Percentiles rank a stretch among this genome's conserved stretches.
These are phyloP conservation scores for Gossypium trilobum DNA, from an alignment of 441 rosid species.

Conservation along the genomic window DNA sequence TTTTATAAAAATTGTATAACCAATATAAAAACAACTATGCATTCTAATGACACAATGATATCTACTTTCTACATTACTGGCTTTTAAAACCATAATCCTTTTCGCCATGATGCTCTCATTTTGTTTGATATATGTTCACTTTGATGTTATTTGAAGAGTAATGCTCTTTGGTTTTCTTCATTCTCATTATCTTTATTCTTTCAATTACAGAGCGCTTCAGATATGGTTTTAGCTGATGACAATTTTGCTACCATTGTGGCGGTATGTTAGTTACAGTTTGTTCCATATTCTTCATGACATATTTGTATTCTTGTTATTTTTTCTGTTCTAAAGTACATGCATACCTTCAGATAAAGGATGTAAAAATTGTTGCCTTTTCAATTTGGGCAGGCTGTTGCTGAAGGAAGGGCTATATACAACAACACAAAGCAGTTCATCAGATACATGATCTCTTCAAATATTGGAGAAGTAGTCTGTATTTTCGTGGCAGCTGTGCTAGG, in stretches of 20 bases:
- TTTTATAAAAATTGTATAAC: background rate
- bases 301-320: slow-evolving; percentile 5
- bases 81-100: background rate
- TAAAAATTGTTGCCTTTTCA: slow-evolving; percentile 15
- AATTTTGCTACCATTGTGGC: slow-evolving; percentile 96
- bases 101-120: background rate
- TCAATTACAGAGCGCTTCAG: slow-evolving; percentile 83
- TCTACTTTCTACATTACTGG: background rate
- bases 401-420: slow-evolving; percentile 98
- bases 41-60: background rate
- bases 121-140: background rate
- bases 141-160: background rate
- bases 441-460: slow-evolving; percentile 99
- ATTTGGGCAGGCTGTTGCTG: slow-evolving; percentile 82
- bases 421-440: slow-evolving; percentile 97
- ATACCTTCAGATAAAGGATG: background rate
- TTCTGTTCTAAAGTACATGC: background rate
- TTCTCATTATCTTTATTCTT: slow-evolving; percentile 15
- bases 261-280: slow-evolving; percentile 35
- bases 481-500: slow-evolving; percentile 99
- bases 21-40: background rate
- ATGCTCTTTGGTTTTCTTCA: background rate
- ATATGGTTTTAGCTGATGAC: slow-evolving; percentile 99
- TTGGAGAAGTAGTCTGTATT: slow-evolving; percentile 98
- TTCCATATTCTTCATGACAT: slow-evolving; percentile 12